These are phyloP conservation scores for Trametes coccinea DNA, from an alignment of 768 basidiomycete species.

Conservation along the genomic window DNA sequence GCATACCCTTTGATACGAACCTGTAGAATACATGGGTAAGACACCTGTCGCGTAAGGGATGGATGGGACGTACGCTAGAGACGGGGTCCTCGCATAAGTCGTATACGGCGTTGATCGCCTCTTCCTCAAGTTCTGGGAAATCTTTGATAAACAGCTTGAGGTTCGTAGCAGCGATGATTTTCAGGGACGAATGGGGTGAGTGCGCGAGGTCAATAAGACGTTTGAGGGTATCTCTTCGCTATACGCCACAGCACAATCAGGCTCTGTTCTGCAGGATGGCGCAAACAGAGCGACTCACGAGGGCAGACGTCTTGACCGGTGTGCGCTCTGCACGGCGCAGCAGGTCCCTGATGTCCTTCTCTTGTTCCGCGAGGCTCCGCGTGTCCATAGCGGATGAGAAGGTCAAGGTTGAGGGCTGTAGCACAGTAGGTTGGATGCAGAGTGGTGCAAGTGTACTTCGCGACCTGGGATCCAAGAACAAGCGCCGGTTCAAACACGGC, in stretches of 20 bases:
- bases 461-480: not conserved
- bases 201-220: conserved; percentile 57
- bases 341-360: conserved; percentile 40
- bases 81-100: conserved; percentile 75
- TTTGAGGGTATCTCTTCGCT: conserved; percentile 56
- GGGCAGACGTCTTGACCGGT: conserved; percentile 38
- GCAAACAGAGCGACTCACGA: conserved; percentile 35
- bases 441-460: not conserved
- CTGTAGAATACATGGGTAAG: conserved; percentile 34
- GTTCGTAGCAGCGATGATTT: conserved; percentile 57
- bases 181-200: conserved; percentile 46
- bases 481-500: not conserved
- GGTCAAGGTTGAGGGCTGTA: not conserved
- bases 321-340: conserved; percentile 47
- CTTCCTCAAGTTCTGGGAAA: conserved; percentile 72
- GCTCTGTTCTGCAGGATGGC: not conserved
- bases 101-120: conserved; percentile 75
- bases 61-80: conserved; percentile 40
- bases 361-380: conserved; percentile 34
- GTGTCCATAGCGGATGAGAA: conserved; percentile 27
- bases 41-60: not conserved
- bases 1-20: conserved; percentile 70
- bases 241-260: conserved; percentile 9
- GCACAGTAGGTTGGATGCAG: not conserved
- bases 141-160: conserved; percentile 62